Percentiles rank a stretch among this genome's conserved stretches.
These are phyloP conservation scores for Verticillium longisporum DNA, from an alignment of 2,329 filamentous ascomycete genomes.

Conservation along the genomic window DNA sequence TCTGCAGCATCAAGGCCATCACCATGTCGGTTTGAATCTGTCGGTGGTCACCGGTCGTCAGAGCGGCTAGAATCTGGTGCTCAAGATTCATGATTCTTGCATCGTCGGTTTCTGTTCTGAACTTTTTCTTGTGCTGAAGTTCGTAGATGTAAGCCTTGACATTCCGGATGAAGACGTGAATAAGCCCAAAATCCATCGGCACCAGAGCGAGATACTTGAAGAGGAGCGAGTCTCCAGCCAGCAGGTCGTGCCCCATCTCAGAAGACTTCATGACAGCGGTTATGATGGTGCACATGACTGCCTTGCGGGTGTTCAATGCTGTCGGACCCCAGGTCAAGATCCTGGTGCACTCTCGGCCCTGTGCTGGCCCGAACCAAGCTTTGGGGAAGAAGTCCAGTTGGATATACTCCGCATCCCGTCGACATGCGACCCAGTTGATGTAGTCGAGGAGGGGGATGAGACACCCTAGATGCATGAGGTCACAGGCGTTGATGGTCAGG, in stretches of 20 bases:
- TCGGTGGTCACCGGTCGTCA: neutral
- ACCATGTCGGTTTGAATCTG: neutral
- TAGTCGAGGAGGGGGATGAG: constrained; percentile 12
- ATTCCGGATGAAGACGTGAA: constrained; percentile 2
- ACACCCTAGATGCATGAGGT: constrained; percentile 18
- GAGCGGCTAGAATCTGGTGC: constrained; percentile 5
- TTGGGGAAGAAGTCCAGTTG: constrained; percentile 7
- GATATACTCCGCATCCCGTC: constrained; percentile 9
- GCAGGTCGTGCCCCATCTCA: constrained; percentile 6
- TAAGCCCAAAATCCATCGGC: constrained; percentile 7
- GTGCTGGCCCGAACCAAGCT: neutral
- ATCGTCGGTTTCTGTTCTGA: neutral
- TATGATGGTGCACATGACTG: constrained; percentile 3
- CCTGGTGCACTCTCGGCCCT: constrained; percentile 2
- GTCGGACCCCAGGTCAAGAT: constrained; percentile 6
- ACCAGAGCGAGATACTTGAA: constrained; percentile 5
- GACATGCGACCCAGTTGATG: constrained; percentile 11
- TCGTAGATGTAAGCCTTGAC: neutral
- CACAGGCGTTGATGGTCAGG: constrained; percentile 20
- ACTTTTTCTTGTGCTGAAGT: neutral
- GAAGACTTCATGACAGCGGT: constrained; percentile 5
- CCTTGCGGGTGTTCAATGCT: neutral
- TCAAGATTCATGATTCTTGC: neutral
- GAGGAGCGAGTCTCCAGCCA: neutral
- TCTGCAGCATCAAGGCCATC: neutral